A percentile compares a stretch with the other conserved stretches of the same genome.
These are phyloP conservation scores for Ceratocystis harringtonii DNA, from an alignment of 2,329 filamentous ascomycete species.

Conservation along the genomic window DNA sequence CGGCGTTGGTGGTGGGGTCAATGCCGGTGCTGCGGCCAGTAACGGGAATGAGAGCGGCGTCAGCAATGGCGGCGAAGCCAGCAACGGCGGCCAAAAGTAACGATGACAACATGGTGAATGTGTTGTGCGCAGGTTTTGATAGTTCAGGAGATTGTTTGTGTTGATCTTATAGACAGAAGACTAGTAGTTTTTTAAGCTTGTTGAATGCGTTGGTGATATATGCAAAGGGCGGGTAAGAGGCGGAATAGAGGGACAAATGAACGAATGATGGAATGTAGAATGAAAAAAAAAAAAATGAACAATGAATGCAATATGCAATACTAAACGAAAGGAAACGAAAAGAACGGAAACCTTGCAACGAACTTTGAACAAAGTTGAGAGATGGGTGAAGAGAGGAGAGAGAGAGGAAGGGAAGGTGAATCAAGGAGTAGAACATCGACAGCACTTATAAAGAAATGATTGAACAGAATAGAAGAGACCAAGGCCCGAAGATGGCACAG, in stretches of 20 bases:
- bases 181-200: neutral
- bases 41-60: constrained; percentile 20
- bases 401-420: neutral
- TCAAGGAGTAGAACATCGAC: neutral
- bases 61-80: constrained; percentile 1
- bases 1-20: constrained; percentile 25
- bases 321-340: neutral
- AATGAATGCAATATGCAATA: neutral
- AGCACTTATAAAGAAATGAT: neutral
- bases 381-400: neutral
- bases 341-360: neutral
- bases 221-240: neutral
- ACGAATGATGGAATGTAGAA: neutral
- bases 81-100: constrained; percentile 7
- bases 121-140: no score
- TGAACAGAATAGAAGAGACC: no score
- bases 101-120: constrained; percentile 4
- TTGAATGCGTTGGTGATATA: neutral
- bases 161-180: neutral
- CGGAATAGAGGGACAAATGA: constrained; percentile 1
- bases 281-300: neutral
- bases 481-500: neutral
- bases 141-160: no score
- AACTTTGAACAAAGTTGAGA: neutral
- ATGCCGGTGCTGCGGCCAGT: constrained; percentile 28